Base-by-base conservation (phyloP, 2,329 filamentous ascomycete species). In the Colletotrichum sublineola region DNA sequence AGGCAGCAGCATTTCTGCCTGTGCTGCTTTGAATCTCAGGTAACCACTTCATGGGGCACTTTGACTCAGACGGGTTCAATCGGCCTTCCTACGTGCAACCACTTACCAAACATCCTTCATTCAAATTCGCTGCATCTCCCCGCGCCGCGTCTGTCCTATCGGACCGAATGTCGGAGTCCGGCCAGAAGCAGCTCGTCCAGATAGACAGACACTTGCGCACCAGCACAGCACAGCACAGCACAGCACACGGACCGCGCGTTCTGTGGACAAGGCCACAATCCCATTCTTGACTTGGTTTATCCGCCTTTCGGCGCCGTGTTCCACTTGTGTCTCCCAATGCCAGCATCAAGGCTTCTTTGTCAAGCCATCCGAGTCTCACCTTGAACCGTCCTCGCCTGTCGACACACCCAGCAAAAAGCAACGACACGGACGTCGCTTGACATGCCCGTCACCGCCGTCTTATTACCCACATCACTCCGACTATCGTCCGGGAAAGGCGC, bases 1-100 rank as follows among this genome's bases (percentile, higher is more conserved):
- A 71, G 68, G 68, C 57, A 71, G 63, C 68, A 71, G 24, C 48
- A 24, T 24, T 48, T 52, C 64, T 63, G 48, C 36, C 48, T 46
- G 63, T 38, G 11, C 36, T 55, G 18, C 18, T 55, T 24, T 36
- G 29, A 29, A 48, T 65, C 62, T 65, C 62, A 46, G 67, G 53
- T 50, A 70, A 29, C 50, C 29, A 31, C 24, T 60, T 60, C 50
- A 24, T 40, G 36, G 11, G 31, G 20, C 33, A 71, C 46, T 46
- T 20, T 42, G 52, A 40, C 33, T 40, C 38, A 31, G 24, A 6
- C 20, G 38, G 33, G 38, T 11, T 50, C 50, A 56, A 42, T 11
- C 53, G 29, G 56, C 42, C 44, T 40, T 40, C 9, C 31, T 24
- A 18, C 15, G 20, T 48, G 44, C 46, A 48, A 48, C 46, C 6